phyloP scores from a whole-genome alignment of 2,329 filamentous ascomycete species.

The Lachnellula subtilissima region DNA sequence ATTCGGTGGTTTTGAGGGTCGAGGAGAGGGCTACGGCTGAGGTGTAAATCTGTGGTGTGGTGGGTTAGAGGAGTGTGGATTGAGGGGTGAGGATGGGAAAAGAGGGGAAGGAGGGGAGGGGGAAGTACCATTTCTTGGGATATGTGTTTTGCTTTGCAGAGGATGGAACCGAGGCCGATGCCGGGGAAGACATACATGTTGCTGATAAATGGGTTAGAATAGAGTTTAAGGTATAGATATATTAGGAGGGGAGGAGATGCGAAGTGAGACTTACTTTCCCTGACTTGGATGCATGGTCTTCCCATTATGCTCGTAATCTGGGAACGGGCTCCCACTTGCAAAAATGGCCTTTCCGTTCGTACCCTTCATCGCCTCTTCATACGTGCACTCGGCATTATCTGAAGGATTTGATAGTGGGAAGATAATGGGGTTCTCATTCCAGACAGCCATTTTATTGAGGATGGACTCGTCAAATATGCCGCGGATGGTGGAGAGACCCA shows the following conservation, averaged over 20 bases:
- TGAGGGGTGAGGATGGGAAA: too few relatives aligned
- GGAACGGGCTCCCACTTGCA: slow-evolving; percentile 80
- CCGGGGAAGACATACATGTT: slow-evolving; percentile 83
- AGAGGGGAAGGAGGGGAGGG: background rate
- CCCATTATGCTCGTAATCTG: slow-evolving; percentile 58
- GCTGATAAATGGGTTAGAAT: slow-evolving; percentile 51
- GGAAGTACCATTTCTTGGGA: slow-evolving; percentile 27
- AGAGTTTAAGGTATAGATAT: background rate
- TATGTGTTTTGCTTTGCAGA: slow-evolving; percentile 62
- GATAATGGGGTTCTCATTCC: slow-evolving; percentile 66
- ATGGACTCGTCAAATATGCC: slow-evolving; percentile 70
- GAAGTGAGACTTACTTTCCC: slow-evolving; percentile 34
- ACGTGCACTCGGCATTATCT: slow-evolving; percentile 73
- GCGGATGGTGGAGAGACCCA: slow-evolving; percentile 77
- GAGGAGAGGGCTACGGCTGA: slow-evolving; percentile 70
- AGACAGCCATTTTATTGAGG: slow-evolving; percentile 67
- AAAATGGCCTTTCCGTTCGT: slow-evolving; percentile 71
- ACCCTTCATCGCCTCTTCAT: slow-evolving; percentile 70
- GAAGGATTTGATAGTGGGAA: slow-evolving; percentile 85
- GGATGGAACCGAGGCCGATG: slow-evolving; percentile 73
- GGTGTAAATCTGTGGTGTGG: slow-evolving; percentile 69
- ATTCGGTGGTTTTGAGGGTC: slow-evolving; percentile 56
- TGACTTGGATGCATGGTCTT: slow-evolving; percentile 44
- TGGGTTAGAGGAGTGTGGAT: slow-evolving; percentile 26
- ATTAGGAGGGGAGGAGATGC: background rate